Conservation (phyloP, 257 asterid species). For the Lycium ferocissimum region DNA sequence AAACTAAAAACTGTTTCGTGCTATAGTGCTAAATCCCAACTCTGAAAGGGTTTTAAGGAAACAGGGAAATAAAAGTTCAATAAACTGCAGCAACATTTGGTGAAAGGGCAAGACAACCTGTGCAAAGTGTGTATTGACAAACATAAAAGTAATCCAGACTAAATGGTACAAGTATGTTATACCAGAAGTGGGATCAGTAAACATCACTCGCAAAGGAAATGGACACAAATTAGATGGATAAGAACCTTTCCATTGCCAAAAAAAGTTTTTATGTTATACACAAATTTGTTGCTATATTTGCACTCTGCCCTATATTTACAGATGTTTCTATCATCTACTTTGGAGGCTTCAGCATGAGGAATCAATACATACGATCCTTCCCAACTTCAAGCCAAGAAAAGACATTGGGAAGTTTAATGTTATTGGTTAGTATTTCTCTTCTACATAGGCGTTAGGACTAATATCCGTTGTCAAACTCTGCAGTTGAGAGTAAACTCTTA, state of each 20-base stretch:
- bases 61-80: not conserved
- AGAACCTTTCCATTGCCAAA: slow-evolving; percentile 9
- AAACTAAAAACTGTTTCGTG: too few relatives aligned
- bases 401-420: slow-evolving; percentile 32
- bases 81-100: slow-evolving; percentile 8
- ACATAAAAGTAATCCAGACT: not conserved
- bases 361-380: slow-evolving; percentile 21
- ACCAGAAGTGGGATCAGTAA: slow-evolving; percentile 1
- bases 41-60: too few relatives aligned
- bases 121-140: not conserved
- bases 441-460: slow-evolving; percentile 29
- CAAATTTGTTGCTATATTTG: slow-evolving; percentile 19
- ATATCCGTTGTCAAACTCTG: not conserved
- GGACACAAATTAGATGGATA: slow-evolving; percentile 15
- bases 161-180: not conserved
- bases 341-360: not conserved
- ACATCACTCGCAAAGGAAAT: slow-evolving; percentile 13
- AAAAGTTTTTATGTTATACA: not conserved
- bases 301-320: slow-evolving; percentile 30
- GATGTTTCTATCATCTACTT: not conserved
- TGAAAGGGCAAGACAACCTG: not conserved
- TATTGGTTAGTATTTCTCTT: slow-evolving; percentile 30
- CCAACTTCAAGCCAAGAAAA: slow-evolving; percentile 35
- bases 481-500: not conserved
- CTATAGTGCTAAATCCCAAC: too few relatives aligned